Percentiles rank a stretch among this genome's conserved stretches.
phyloP scores from a whole-genome alignment of 176 grass and related monocot genomes.

The Coix lacrymajobi region DNA sequence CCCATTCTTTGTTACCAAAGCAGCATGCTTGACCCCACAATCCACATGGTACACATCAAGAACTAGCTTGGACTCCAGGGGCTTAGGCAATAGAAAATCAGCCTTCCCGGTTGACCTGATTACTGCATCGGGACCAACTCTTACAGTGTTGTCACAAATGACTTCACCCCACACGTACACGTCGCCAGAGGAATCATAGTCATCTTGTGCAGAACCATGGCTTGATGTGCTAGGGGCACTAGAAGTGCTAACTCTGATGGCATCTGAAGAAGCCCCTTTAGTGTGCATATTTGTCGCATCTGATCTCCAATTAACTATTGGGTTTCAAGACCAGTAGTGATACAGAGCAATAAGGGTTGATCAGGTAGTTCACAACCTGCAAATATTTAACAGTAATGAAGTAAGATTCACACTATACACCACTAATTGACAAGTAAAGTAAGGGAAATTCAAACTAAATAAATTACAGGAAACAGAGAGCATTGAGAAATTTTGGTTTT shows the following conservation, averaged over 20 bases:
- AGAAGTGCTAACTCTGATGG: conserved; percentile 91
- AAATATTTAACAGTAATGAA: background rate
- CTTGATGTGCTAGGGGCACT: conserved; percentile 95
- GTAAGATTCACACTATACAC: background rate
- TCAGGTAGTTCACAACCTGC: conserved; percentile 14
- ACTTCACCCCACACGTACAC: conserved; percentile 97
- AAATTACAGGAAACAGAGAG: background rate
- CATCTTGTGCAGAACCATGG: conserved; percentile 92
- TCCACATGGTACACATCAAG: conserved; percentile 76
- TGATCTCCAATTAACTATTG: conserved; percentile 35
- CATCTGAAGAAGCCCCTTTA: conserved; percentile 71
- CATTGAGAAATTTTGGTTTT: background rate
- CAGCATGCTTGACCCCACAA: conserved; percentile 85
- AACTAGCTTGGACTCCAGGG: conserved; percentile 77
- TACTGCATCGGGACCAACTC: conserved; percentile 37
- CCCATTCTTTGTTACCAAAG: conserved; percentile 81
- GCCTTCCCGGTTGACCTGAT: conserved; percentile 41
- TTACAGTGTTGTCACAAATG: conserved; percentile 57
- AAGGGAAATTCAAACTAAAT: background rate
- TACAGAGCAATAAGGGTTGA: background rate
- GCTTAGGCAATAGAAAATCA: conserved; percentile 81
- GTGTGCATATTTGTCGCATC: conserved; percentile 82
- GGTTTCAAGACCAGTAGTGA: conserved; percentile 18
- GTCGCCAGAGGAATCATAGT: conserved; percentile 77
- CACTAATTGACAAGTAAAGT: background rate